phyloP scores from a whole-genome alignment of 768 basidiomycete species.

The Termitomyces sp. region DNA sequence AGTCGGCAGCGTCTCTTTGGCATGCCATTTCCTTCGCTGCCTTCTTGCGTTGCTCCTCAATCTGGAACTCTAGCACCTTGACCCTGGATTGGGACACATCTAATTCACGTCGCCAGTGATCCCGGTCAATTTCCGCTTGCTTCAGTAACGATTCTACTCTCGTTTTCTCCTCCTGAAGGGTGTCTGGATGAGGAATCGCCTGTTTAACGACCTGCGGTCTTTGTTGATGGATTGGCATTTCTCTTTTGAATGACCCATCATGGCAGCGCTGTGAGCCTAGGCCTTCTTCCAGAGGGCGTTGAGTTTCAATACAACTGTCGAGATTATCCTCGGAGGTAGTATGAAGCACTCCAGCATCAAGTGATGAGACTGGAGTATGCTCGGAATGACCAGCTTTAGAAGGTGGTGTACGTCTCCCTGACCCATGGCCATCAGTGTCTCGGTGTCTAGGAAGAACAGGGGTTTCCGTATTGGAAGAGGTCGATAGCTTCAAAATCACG shows the following conservation, averaged over 20 bases:
- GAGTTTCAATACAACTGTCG: too few species aligned
- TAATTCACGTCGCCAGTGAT: neutral
- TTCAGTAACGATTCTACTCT: neutral
- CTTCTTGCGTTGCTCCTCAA: slow-evolving; percentile 1
- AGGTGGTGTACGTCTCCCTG: neutral
- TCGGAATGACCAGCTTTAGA: neutral
- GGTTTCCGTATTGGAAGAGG: neutral
- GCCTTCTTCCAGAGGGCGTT: neutral
- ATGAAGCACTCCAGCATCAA: neutral
- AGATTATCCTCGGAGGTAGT: too few species aligned
- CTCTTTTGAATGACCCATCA: neutral
- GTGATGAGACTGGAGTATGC: neutral
- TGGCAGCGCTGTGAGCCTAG: neutral
- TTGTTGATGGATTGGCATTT: neutral
- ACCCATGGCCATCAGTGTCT: neutral
- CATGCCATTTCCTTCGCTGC: slow-evolving; percentile 1
- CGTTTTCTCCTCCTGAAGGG: neutral
- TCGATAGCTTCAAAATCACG: neutral
- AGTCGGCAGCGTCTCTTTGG: slow-evolving; percentile 3
- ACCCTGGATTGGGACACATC: neutral
- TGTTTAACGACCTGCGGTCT: neutral
- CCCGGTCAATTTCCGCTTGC: neutral
- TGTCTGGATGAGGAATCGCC: neutral
- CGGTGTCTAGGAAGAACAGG: neutral
- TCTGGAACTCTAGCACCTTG: neutral